A percentile compares a stretch with the other conserved stretches of the same genome.
These are phyloP conservation scores for Neospora caninum DNA, from an alignment of 169 alveolate species.

Conservation along the genomic window DNA sequence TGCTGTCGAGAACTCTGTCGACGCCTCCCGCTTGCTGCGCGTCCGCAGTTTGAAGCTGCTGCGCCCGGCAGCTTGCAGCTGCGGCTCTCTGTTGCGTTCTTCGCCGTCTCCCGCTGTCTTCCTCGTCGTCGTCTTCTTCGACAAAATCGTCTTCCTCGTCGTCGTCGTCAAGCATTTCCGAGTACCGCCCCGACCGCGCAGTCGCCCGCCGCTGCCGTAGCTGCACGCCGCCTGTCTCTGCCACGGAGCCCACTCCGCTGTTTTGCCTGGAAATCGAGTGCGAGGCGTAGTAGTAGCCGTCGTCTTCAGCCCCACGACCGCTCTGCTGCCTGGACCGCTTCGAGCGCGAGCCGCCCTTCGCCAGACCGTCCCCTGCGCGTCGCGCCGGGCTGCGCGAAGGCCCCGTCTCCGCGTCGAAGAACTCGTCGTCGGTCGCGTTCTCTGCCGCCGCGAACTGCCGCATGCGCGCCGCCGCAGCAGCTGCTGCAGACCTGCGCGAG, in stretches of 20 bases:
- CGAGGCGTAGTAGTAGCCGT: slow-evolving; percentile 24
- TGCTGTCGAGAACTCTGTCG: slow-evolving; percentile 36
- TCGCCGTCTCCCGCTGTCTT: background rate
- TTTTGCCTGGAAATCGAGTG: background rate
- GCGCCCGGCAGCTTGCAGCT: slow-evolving; percentile 23
- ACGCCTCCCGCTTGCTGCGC: slow-evolving; percentile 36
- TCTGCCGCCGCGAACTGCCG: slow-evolving; percentile 10
- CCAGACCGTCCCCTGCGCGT: background rate
- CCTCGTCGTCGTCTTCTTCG: slow-evolving; percentile 31
- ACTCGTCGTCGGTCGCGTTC: background rate
- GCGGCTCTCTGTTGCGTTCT: background rate
- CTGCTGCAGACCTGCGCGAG: background rate
- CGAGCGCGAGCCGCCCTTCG: background rate
- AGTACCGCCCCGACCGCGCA: background rate
- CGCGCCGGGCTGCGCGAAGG: background rate
- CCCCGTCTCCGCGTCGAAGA: background rate
- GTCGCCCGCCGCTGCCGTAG: slow-evolving; percentile 7
- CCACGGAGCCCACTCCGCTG: background rate
- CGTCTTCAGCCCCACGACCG: background rate
- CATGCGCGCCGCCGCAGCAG: slow-evolving; percentile 28
- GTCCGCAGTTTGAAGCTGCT: background rate
- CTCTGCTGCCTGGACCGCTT: background rate
- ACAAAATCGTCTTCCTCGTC: slow-evolving; percentile 16
- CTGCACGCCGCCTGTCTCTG: background rate
- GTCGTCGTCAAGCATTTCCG: slow-evolving; percentile 11